Percentiles rank a stretch among this genome's conserved stretches.
These are phyloP conservation scores for Tolypocladium sp. DNA, from an alignment of 2,329 filamentous ascomycete genomes.

Conservation along the genomic window DNA sequence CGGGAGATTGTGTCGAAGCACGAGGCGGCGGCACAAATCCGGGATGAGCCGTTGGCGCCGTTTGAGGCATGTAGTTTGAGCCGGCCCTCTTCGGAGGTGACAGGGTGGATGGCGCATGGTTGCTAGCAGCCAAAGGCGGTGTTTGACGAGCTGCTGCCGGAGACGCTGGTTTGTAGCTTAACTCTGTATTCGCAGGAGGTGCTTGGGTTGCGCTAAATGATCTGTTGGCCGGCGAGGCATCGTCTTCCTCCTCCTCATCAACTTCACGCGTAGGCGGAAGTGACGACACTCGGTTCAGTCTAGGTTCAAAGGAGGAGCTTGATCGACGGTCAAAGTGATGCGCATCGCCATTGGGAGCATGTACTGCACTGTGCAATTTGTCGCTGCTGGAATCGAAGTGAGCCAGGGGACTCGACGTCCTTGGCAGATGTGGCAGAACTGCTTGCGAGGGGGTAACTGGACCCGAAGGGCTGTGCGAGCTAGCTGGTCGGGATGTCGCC, in stretches of 20 bases:
- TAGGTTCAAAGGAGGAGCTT: constrained; percentile 45
- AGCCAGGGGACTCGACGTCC: constrained; percentile 57
- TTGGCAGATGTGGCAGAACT: constrained; percentile 47
- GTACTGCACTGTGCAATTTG: constrained; percentile 14
- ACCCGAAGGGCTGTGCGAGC: constrained; percentile 28
- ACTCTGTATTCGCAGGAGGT: constrained; percentile 17
- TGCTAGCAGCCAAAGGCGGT: constrained; percentile 34
- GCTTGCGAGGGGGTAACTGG: constrained; percentile 30
- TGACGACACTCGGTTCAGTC: constrained; percentile 44
- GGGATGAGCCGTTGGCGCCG: constrained; percentile 17
- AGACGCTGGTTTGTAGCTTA: constrained; percentile 28
- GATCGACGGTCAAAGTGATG: constrained; percentile 36
- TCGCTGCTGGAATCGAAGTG: constrained; percentile 49
- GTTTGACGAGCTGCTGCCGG: constrained; percentile 31
- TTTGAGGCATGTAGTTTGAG: constrained; percentile 41
- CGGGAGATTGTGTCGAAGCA: constrained; percentile 55
- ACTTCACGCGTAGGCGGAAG: constrained; percentile 54
- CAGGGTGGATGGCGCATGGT: constrained; percentile 30
- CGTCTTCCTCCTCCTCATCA: constrained; percentile 43
- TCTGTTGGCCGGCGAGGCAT: constrained; percentile 9
- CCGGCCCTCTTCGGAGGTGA: constrained; percentile 48
- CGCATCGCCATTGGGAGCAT: constrained; percentile 25
- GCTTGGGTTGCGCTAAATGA: constrained; percentile 16
- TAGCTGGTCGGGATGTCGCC: constrained; percentile 27
- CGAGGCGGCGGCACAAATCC: constrained; percentile 48